Evolutionary conservation across 2,329 filamentous ascomycete genomes (phyloP).

Genomic region (Dryadomyces quercus-mongolicae): DNA sequence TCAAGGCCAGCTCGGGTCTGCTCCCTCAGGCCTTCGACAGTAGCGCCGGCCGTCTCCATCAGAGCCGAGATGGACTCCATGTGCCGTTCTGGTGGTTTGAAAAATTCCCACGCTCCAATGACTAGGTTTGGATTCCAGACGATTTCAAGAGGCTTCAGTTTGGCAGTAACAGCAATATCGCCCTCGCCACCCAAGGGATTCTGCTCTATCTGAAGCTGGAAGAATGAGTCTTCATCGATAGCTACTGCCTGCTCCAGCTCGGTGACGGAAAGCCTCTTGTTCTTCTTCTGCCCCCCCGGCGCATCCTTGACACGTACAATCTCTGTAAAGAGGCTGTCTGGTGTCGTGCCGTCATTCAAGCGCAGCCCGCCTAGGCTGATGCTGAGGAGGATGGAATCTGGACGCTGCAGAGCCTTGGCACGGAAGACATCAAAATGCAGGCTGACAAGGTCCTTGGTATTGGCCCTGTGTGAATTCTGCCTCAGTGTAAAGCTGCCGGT

Average conservation of each 20-base stretch:
- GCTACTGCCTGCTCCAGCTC: conserved; percentile 32
- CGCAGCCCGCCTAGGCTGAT: conserved; percentile 85
- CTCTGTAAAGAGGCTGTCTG: conserved; percentile 81
- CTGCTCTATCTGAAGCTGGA: conserved; percentile 84
- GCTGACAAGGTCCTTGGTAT: conserved; percentile 64
- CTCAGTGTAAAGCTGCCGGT: conserved; percentile 94
- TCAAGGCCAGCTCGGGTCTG: conserved; percentile 93
- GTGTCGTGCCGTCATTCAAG: conserved; percentile 90
- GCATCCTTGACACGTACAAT: conserved; percentile 94
- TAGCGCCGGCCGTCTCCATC: conserved; percentile 91
- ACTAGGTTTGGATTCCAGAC: conserved; percentile 95
- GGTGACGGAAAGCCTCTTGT: conserved; percentile 37
- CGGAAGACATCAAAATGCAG: conserved; percentile 91
- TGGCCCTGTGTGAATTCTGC: conserved; percentile 66
- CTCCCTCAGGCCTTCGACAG: conserved; percentile 86
- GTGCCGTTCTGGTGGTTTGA: conserved; percentile 88
- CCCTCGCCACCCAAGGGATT: conserved; percentile 89
- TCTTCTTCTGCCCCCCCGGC: conserved; percentile 28
- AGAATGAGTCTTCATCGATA: conserved; percentile 70
- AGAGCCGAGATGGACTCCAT: conserved; percentile 97
- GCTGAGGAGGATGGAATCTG: conserved; percentile 81
- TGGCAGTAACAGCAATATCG: conserved; percentile 80
- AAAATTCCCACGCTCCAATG: conserved; percentile 85
- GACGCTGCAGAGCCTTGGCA: conserved; percentile 77
- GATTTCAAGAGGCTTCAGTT: conserved; percentile 89